These are phyloP conservation scores for Rhizopogon sp. DNA, from an alignment of 768 basidiomycete genomes.

Conservation along the genomic window DNA sequence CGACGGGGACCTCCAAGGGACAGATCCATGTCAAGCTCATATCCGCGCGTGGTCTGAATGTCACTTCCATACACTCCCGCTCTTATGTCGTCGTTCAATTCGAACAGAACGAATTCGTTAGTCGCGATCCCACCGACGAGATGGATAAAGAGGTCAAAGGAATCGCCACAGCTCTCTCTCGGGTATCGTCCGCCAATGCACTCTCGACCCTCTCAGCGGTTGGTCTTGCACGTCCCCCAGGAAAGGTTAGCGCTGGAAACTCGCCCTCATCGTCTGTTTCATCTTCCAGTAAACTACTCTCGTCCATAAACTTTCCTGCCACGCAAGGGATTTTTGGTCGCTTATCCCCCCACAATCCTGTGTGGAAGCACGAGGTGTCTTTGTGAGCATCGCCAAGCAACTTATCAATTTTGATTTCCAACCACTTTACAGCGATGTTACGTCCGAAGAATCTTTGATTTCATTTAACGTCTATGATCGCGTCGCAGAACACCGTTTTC, in stretches of 20 bases:
- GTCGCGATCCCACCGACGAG: conserved; percentile 82
- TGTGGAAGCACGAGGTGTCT: conserved; percentile 98
- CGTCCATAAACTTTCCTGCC: conserved; percentile 17
- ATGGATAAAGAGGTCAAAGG: conserved; percentile 88
- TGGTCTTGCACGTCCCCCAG: conserved; percentile 40
- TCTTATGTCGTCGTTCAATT: conserved; percentile 98
- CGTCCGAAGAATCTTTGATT: conserved; percentile 77
- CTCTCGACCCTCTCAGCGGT: conserved; percentile 64
- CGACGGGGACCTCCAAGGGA: conserved; percentile 44
- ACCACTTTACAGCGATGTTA: conserved; percentile 73
- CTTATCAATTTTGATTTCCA: conserved; percentile 13
- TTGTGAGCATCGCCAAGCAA: conserved; percentile 61
- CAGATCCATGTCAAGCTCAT: conserved; percentile 97
- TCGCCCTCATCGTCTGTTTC: conserved; percentile 39
- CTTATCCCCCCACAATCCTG: conserved; percentile 78
- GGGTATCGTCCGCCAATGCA: conserved; percentile 58
- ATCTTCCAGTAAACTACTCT: conserved; percentile 33
- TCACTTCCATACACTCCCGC: conserved; percentile 55
- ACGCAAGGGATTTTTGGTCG: conserved; percentile 54
- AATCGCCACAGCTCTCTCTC: conserved; percentile 52
- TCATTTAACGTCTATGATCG: conserved; percentile 92
- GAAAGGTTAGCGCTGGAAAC: conserved; percentile 37
- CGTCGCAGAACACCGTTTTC: conserved; percentile 77
- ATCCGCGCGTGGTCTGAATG: conserved; percentile 78
- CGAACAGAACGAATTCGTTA: conserved; percentile 98